phyloP scores from a whole-genome alignment of 208 protist species.

The Crithidia bombi region DNA sequence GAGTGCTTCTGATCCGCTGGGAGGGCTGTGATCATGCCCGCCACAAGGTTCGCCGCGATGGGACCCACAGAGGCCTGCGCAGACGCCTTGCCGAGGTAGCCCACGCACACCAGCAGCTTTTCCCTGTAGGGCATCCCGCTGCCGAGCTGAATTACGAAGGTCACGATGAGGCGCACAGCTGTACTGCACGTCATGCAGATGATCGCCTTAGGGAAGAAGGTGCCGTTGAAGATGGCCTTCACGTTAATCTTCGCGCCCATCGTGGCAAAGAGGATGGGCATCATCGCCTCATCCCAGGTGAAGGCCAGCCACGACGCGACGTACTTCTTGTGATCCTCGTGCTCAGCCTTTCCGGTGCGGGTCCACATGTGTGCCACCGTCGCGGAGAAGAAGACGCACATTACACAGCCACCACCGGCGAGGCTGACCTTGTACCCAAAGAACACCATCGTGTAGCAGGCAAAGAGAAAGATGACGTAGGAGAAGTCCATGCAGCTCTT shows the following conservation, averaged over 20 bases:
- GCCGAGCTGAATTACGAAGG: conserved; percentile 58
- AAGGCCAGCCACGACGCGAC: conserved; percentile 66
- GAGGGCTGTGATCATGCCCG: conserved; percentile 42
- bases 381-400: conserved; percentile 74
- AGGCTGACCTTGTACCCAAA: conserved; percentile 64
- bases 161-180: conserved; percentile 55
- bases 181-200: conserved; percentile 65
- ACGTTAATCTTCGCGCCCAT: conserved; percentile 79
- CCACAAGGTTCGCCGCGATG: conserved; percentile 63
- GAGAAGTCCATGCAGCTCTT: conserved; percentile 59
- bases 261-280: conserved; percentile 73
- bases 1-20: conserved; percentile 22
- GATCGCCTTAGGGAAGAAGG: conserved; percentile 76
- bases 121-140: conserved; percentile 54
- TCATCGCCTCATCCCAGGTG: conserved; percentile 76
- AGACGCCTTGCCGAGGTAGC: conserved; percentile 76
- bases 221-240: conserved; percentile 59
- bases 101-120: conserved; percentile 71
- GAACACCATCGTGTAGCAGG: conserved; percentile 70
- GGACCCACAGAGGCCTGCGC: conserved; percentile 79
- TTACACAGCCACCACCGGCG: conserved; percentile 70
- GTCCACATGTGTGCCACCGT: conserved; percentile 80
- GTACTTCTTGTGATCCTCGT: conserved; percentile 73
- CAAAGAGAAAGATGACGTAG: conserved; percentile 56
- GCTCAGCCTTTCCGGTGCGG: conserved; percentile 42